These are phyloP conservation scores for Fennellomyces sp. DNA, from an alignment of 371 early-diverging fungal species.

Conservation along the genomic window DNA sequence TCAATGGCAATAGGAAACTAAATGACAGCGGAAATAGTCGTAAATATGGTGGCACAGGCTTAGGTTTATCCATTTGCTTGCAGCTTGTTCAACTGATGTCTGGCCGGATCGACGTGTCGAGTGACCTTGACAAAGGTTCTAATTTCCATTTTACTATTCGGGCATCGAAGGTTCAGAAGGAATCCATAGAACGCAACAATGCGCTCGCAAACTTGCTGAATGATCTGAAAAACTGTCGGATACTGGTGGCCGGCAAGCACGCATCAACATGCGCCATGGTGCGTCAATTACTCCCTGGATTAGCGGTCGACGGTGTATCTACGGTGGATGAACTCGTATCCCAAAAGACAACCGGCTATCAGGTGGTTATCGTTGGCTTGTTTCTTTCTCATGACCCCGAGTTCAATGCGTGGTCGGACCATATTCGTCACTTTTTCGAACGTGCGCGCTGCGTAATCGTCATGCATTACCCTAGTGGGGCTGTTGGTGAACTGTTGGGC, in stretches of 20 bases:
- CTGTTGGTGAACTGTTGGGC: slow-evolving; percentile 11
- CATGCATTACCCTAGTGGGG: slow-evolving; percentile 45
- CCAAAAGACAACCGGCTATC: slow-evolving; percentile 11
- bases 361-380: slow-evolving; percentile 41
- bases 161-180: slow-evolving; percentile 35
- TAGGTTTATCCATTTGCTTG: slow-evolving; percentile 61
- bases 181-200: slow-evolving; percentile 25
- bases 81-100: slow-evolving; percentile 58
- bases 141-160: slow-evolving; percentile 56
- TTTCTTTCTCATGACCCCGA: slow-evolving; percentile 11
- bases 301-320: slow-evolving; percentile 27
- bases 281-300: slow-evolving; percentile 27
- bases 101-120: slow-evolving; percentile 54
- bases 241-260: slow-evolving; percentile 35
- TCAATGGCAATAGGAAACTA: too few relatives aligned
- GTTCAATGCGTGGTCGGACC: slow-evolving; percentile 23
- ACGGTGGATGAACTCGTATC: slow-evolving; percentile 19
- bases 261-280: slow-evolving; percentile 34
- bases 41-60: slow-evolving; percentile 66
- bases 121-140: slow-evolving; percentile 55
- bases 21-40: slow-evolving; percentile 31
- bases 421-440: slow-evolving; percentile 14
- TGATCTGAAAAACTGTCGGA: slow-evolving; percentile 23
- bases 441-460: slow-evolving; percentile 27
- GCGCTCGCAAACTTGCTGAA: slow-evolving; percentile 10